Evolutionary conservation across 2,329 filamentous ascomycete genomes (phyloP), one percentile per base, ranked within the genome.

Genomic region (Hypomyces rosellus): DNA sequence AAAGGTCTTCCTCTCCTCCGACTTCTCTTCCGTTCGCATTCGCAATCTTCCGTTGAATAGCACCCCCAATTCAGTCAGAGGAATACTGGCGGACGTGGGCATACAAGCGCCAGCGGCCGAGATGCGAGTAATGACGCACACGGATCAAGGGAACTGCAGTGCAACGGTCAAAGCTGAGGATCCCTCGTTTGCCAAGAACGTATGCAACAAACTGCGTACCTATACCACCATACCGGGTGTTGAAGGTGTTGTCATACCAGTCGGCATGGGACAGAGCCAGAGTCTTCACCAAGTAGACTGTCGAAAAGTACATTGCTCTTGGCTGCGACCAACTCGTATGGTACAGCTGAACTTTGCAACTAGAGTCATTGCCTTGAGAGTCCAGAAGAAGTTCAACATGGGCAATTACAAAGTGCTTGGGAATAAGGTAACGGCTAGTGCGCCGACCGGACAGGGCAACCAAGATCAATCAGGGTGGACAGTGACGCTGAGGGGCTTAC

Each of bases 11-110:
- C 56, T 70, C 6, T 54, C 61, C 2, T 65, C 67, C 0, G 70
- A 73, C 54, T 68, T 65, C 46, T 70, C 68, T 1, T 61, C 66
- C 1, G 58, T 69, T 30, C 65, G 62, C 5, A 59, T 72, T 40
- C 58, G 48, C 18, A 54, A 57, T 6, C 60, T 71, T 0, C 65
- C 65, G 0, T 25, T 1, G 2, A 39, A 45, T 3, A 62, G 52
- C 40, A 57, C 59, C 3, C 15, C n/a, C 5, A 18, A 13, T n/a
- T 49, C 16, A 3, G 25, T 51, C 16, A 18, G 5, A 7, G 22
- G 5, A 15, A 3, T 51, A 4, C 16, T 51, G 14, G 39, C 41
- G 4, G 34, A 48, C 18, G 46, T 45, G 6, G 46, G 34, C 13
- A 41, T 45, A 7, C 13, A 36, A 0, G 40, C 15, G 4, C 16